phyloP scores from a whole-genome alignment of 208 protist genomes.

The Angomonas ambiguus region DNA sequence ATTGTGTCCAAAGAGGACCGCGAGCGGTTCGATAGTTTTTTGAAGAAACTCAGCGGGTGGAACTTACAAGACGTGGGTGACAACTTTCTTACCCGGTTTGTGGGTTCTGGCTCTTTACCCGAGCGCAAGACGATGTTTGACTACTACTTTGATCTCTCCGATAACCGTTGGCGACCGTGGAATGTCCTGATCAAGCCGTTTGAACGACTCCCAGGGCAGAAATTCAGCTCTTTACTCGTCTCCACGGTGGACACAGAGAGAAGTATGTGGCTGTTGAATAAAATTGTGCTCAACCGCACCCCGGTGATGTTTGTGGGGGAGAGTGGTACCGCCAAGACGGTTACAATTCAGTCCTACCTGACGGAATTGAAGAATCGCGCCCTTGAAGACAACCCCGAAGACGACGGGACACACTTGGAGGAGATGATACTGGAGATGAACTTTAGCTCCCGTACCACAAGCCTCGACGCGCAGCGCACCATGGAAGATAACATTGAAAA shows the following conservation, averaged over 20 bases:
- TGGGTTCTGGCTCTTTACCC: constrained; percentile 86
- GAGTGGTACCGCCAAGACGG: constrained; percentile 98
- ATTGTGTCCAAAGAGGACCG: constrained; percentile 75
- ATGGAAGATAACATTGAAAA: constrained; percentile 98
- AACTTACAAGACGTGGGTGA: constrained; percentile 90
- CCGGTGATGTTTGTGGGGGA: constrained; percentile 96
- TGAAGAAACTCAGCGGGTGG: constrained; percentile 93
- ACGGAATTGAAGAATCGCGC: constrained; percentile 69
- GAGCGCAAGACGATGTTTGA: constrained; percentile 95
- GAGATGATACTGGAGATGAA: constrained; percentile 95
- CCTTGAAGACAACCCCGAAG: neutral
- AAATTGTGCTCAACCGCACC: constrained; percentile 85
- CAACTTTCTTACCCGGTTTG: constrained; percentile 87
- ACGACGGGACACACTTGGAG: constrained; percentile 79
- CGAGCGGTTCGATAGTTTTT: constrained; percentile 92
- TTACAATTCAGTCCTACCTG: constrained; percentile 96
- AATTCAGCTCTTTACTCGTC: constrained; percentile 97
- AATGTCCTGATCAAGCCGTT: constrained; percentile 91
- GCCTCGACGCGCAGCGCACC: constrained; percentile 93
- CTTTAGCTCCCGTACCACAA: constrained; percentile 95
- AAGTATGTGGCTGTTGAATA: constrained; percentile 96
- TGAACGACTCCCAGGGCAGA: constrained; percentile 62
- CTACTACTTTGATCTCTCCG: constrained; percentile 95
- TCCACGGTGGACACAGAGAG: constrained; percentile 98
- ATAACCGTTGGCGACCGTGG: constrained; percentile 96